Percentiles rank a stretch among this genome's conserved stretches.
Conservation (phyloP, 345 rosid genomes). For the Eutrema japonicum region DNA sequence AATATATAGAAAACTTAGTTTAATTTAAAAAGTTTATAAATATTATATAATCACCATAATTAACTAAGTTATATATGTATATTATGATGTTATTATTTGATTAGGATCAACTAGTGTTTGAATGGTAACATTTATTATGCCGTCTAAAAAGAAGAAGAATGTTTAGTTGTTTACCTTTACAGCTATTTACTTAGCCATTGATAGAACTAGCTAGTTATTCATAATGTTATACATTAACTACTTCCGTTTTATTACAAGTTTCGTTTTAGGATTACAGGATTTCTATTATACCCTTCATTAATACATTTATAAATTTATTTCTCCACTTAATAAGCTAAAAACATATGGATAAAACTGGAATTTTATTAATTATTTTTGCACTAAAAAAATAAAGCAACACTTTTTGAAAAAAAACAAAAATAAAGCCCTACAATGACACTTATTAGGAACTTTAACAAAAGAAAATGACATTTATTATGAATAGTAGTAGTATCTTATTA, state of each 20-base stretch:
- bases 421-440: no score
- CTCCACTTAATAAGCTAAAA: no score
- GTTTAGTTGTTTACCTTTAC: no score
- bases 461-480: no score
- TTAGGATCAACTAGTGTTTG: background rate
- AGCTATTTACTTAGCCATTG: background rate
- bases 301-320: no score
- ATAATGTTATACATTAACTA: background rate
- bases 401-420: no score
- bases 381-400: background rate
- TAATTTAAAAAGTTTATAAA: background rate
- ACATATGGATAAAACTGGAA: no score
- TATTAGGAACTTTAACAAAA: no score
- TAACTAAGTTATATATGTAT: background rate
- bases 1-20: background rate
- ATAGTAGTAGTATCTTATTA: no score
- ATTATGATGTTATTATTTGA: background rate
- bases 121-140: background rate
- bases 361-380: no score
- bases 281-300: background rate
- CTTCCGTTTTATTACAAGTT: background rate
- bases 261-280: background rate
- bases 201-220: background rate
- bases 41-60: background rate
- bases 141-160: no score